These are phyloP conservation scores for Sisymbrium altissimum DNA, from an alignment of 345 rosid genomes.

Conservation along the genomic window DNA sequence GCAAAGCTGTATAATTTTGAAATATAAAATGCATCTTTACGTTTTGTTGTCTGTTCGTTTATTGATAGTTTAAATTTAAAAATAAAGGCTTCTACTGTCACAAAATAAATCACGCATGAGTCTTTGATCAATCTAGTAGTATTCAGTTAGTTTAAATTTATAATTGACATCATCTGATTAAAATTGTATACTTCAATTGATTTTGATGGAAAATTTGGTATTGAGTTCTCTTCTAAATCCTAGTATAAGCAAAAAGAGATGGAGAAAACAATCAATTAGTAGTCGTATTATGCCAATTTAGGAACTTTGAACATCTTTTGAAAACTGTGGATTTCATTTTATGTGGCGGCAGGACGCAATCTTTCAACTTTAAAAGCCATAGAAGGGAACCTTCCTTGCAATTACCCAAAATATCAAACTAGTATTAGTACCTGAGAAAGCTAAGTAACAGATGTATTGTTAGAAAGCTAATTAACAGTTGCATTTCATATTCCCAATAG, in stretches of 20 bases:
- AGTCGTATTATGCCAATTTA: background rate
- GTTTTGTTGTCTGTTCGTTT: background rate
- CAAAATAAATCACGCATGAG: background rate
- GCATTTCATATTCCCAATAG: no score
- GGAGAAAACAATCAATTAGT: background rate
- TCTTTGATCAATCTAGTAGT: background rate
- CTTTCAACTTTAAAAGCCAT: background rate
- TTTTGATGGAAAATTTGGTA: background rate
- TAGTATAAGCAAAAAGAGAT: background rate
- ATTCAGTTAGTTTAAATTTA: background rate
- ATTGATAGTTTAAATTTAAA: background rate
- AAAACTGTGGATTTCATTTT: constrained; percentile 15
- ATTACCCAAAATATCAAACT: background rate
- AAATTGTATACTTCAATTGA: background rate
- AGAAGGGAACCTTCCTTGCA: constrained; percentile 7
- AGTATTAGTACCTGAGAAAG: no score
- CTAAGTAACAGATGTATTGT: background rate
- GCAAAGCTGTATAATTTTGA: background rate
- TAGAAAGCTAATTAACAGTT: background rate
- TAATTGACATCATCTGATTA: background rate
- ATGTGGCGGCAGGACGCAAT: constrained; percentile 24
- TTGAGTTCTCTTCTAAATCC: background rate
- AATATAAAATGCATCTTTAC: background rate
- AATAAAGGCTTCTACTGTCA: background rate
- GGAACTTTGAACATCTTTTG: constrained; percentile 9